phyloP scores from a whole-genome alignment of 345 rosid species.

The Fremontodendron californicum region DNA sequence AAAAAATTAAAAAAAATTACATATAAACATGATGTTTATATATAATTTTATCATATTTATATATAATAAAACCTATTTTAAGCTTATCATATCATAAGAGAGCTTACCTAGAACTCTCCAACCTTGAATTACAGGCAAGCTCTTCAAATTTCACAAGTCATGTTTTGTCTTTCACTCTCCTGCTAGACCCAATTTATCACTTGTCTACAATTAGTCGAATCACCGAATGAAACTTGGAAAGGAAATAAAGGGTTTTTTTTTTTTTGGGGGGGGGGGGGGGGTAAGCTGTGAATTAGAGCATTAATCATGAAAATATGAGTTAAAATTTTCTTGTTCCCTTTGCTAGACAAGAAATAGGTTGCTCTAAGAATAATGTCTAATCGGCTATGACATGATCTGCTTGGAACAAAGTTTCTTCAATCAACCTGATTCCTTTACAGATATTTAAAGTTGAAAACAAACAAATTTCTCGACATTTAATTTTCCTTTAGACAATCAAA shows the following conservation, averaged over 20 bases:
- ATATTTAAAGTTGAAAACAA: background rate
- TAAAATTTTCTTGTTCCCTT: background rate
- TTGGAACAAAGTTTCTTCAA: too few species aligned
- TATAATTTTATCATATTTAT: too few species aligned
- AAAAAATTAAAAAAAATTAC: too few species aligned
- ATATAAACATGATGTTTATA: too few species aligned
- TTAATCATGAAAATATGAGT: background rate
- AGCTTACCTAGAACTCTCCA: too few species aligned
- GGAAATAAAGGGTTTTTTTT: background rate
- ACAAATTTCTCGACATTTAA: background rate
- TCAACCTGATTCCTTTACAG: too few species aligned
- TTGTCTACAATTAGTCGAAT: background rate
- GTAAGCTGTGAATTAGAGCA: background rate
- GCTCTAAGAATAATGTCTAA: background rate
- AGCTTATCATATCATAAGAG: too few species aligned
- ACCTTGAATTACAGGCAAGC: background rate
- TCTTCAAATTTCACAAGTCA: background rate
- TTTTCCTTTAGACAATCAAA: background rate
- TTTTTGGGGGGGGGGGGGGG: too few species aligned
- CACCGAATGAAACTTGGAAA: constrained; percentile 5
- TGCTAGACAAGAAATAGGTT: background rate
- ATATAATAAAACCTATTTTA: too few species aligned
- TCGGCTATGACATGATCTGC: background rate
- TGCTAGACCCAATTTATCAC: too few species aligned
- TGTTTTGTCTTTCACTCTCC: background rate